Evolutionary conservation across 768 basidiomycete genomes (phyloP).

Genomic region (Inosperma sp.): DNA sequence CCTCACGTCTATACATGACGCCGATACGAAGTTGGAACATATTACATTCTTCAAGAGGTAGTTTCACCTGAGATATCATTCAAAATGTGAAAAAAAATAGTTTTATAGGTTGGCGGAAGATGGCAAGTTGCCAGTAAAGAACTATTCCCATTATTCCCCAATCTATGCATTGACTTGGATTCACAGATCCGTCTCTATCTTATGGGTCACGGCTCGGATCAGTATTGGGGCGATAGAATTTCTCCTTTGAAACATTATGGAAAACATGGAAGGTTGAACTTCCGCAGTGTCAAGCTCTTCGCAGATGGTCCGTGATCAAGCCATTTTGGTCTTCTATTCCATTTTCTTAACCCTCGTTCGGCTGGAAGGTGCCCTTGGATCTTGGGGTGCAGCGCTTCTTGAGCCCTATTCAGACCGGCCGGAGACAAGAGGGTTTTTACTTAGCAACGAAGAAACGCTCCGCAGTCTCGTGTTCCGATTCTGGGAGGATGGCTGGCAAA

Average conservation of each 20-base stretch:
- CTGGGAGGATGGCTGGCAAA: slow-evolving; percentile 76
- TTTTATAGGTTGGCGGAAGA: slow-evolving; percentile 59
- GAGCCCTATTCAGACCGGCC: slow-evolving; percentile 83
- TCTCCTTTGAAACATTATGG: slow-evolving; percentile 60
- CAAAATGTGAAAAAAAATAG: not conserved
- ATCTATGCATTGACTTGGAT: too few species aligned
- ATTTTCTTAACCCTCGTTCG: not conserved
- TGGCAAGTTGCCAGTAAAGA: slow-evolving; percentile 66
- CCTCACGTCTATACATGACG: slow-evolving; percentile 86
- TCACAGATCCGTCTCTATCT: slow-evolving; percentile 54
- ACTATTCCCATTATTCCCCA: too few species aligned
- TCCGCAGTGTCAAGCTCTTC: slow-evolving; percentile 69
- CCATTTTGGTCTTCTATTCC: not conserved
- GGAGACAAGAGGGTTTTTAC: slow-evolving; percentile 65
- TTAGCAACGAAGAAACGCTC: slow-evolving; percentile 50
- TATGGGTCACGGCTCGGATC: slow-evolving; percentile 53
- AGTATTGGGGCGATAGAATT: slow-evolving; percentile 64
- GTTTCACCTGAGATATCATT: slow-evolving; percentile 15
- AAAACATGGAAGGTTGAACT: slow-evolving; percentile 46
- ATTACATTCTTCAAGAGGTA: slow-evolving; percentile 67
- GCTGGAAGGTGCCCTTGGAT: slow-evolving; percentile 73
- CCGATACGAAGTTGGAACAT: slow-evolving; percentile 43
- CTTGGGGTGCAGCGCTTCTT: slow-evolving; percentile 86
- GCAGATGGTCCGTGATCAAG: slow-evolving; percentile 70
- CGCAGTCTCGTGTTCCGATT: slow-evolving; percentile 53